phyloP scores from a whole-genome alignment of 164 flowering plant species.

The Nymphaea thermarum region DNA sequence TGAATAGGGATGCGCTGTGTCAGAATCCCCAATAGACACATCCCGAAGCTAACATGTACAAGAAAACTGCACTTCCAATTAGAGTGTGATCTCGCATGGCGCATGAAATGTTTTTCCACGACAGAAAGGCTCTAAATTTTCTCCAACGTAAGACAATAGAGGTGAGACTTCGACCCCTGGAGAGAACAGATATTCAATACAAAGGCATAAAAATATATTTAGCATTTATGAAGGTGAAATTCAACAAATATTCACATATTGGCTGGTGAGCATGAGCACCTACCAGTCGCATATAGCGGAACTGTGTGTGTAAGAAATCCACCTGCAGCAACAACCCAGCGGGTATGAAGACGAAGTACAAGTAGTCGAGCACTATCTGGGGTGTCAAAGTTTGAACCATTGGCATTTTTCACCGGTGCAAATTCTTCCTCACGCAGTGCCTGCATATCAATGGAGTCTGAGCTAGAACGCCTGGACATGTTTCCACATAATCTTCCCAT shows the following conservation, averaged over 20 bases:
- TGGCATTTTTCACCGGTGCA: conserved; percentile 97
- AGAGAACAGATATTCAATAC: background rate
- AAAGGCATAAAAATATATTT: background rate
- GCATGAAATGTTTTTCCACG: conserved; percentile 98
- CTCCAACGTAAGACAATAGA: conserved; percentile 85
- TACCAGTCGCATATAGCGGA: conserved; percentile 87
- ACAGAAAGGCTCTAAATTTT: conserved; percentile 93
- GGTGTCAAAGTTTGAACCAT: conserved; percentile 78
- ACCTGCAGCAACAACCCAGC: conserved; percentile 97
- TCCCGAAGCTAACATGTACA: no score
- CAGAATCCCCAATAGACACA: no score
- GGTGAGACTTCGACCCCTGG: conserved; percentile 97
- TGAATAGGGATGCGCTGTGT: no score
- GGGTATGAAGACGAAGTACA: conserved; percentile 83
- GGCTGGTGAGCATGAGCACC: background rate
- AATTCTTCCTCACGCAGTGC: conserved; percentile 89
- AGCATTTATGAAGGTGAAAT: background rate
- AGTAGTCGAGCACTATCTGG: conserved; percentile 90
- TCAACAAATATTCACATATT: background rate
- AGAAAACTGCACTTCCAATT: conserved; percentile 10
- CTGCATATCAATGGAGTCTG: conserved; percentile 15
- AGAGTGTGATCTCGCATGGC: conserved; percentile 85
- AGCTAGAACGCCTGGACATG: no score
- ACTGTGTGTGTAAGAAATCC: conserved; percentile 95
- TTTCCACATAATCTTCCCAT: background rate